Base-by-base conservation (phyloP, 2,329 filamentous ascomycete species). In the Cordyceps sp. region DNA sequence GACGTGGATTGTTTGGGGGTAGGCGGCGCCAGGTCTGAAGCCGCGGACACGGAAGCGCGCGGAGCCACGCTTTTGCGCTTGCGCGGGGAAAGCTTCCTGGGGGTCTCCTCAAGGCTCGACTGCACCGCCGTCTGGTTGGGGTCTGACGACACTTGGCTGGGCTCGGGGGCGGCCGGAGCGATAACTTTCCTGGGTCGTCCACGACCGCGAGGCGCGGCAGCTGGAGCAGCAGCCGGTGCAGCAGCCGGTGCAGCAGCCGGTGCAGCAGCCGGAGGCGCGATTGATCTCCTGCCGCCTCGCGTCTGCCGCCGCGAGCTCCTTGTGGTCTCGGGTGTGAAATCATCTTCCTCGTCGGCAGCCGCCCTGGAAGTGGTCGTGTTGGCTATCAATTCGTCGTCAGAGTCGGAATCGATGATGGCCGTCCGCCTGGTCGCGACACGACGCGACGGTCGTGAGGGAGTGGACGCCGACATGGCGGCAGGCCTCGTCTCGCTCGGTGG, bases 311-410 rank as follows among this genome's bases (percentile, higher is more conserved):
- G 62, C 21, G 66, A 58, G 36, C 63, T 69, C 29, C 59, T 63
- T 36, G 68, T 61, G 1, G 78, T 69, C 30, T 78, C 78, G 3
- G 84, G 84, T 28, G 78, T 79, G 46, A 85, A 90, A 31, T 93
- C 82, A 31, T 86, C 78, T 40, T 81, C 79, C 31, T 59, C 64
- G 4, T 78, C 70, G 19, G 78, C 67, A 13, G 70, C 63, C 37
- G 47, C 52, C 28, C 42, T 51, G n/a, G n/a, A n/a, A 16, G 30
- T 18, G 26, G 50, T 59, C 32, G 69, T 64, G 45, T 70, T 63
- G 39, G 66, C 61, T 25, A 65, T 55, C 33, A 72, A 62, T 40
- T 79, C 73, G 35, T 84, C 80, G 36, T 92, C 83, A 6, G 30
- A 32, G 26, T 88, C 83, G 8, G 76, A 84, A 41, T 92, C 84